Evolutionary conservation across 306 rosid species (phyloP).

Genomic region (Benincasa hispida): DNA sequence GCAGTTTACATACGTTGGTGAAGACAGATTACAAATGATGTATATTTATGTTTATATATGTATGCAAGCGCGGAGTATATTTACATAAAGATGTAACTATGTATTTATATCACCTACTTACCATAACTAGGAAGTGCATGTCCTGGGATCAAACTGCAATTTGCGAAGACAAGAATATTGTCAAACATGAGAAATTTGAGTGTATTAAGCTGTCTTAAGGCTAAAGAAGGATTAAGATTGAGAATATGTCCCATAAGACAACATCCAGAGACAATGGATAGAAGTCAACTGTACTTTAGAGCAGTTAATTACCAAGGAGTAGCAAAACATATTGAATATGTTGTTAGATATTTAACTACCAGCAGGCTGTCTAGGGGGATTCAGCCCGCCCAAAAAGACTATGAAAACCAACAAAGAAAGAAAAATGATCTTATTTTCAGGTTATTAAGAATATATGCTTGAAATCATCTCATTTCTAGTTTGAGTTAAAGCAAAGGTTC

Average conservation of each 20-base stretch:
- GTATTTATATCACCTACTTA: slow-evolving; percentile 14
- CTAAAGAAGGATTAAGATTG: background rate
- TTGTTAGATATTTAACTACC: background rate
- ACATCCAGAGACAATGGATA: slow-evolving; percentile 4
- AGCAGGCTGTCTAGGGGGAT: background rate
- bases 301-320: background rate
- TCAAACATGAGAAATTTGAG: background rate
- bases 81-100: background rate
- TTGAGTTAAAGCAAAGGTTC: background rate
- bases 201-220: background rate
- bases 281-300: background rate
- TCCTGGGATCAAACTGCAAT: slow-evolving; percentile 76
- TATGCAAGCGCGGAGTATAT: background rate
- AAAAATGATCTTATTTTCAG: background rate
- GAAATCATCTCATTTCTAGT: background rate
- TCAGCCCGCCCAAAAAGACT: background rate
- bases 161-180: slow-evolving; percentile 11
- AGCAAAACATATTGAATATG: background rate
- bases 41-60: background rate
- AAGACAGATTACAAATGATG: background rate
- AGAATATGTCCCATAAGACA: background rate
- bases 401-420: background rate
- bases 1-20: background rate
- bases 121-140: slow-evolving; percentile 76
- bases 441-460: background rate